Base-by-base conservation (phyloP, 306 rosid species). In the Coriaria nepalensis region DNA sequence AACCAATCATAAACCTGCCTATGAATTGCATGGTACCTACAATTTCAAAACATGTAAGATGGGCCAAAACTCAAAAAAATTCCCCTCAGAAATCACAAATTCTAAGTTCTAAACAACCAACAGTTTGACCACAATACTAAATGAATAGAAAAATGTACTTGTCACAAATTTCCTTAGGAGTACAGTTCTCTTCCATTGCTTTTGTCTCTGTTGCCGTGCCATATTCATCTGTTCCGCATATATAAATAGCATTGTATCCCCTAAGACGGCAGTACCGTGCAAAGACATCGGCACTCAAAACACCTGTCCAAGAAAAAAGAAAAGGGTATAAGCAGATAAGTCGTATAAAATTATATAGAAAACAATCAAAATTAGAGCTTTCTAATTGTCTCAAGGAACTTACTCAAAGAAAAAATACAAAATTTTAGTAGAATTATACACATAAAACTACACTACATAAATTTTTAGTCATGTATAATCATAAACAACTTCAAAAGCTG, bases 121-220 rank as follows among this genome's bases (percentile, higher is more conserved):
- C 10, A 36, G 11, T 47, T 9, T 36, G 37, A 12, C 33, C 11
- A 59, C 54, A 36, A 35, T 14, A 33, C 10, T 13, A 43, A 12
- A 11, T 41, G 5, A 33, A 35, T 13, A 36, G 9, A 42, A 40
- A 45, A 36, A 11, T 49, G 51, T 68, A 90, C 98, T 85, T 90
- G 72, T 90, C 95, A 56, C 98, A 90, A 51, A 90, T 90, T 65
- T 90, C 78, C 50, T 81, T 68, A 9, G 97, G 94, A 49, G 93
- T 79, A 56, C 92, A 79, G 2, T 81, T 81, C 78, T 90, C 97
- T 61, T 90, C 97, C 78, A 90, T 5, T 46, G 97, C 97, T 52
- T 90, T 90, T 8, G 97, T 90, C 74, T 90, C 97, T 0, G 97
- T 84, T 1, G 95, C 94, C 0, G 97, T 90, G 0, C 97, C 97